These are phyloP conservation scores for Amanita inopinata DNA, from an alignment of 768 basidiomycete species.

Conservation along the genomic window DNA sequence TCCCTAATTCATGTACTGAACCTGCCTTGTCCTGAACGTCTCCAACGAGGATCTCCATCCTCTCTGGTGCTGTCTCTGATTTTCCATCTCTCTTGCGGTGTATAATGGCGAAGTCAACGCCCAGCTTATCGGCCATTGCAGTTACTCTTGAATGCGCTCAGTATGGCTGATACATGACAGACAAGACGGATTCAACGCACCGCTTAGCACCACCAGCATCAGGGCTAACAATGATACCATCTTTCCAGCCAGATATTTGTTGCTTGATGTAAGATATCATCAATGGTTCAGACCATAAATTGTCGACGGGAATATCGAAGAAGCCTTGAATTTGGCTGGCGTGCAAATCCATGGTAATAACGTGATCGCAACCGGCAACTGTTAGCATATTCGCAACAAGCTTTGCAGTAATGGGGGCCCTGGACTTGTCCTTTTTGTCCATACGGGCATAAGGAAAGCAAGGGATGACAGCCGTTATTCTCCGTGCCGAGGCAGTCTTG, in stretches of 20 bases:
- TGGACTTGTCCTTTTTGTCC: slow-evolving; percentile 96
- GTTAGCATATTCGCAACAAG: slow-evolving; percentile 97
- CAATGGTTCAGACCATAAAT: slow-evolving; percentile 91
- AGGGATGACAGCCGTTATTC: slow-evolving; percentile 96
- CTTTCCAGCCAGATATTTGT: slow-evolving; percentile 75
- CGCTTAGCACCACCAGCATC: slow-evolving; percentile 99
- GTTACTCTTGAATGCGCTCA: slow-evolving; percentile 54
- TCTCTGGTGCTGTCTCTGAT: slow-evolving; percentile 53
- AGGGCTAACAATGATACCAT: slow-evolving; percentile 89
- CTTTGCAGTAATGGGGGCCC: slow-evolving; percentile 97
- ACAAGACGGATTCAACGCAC: slow-evolving; percentile 35
- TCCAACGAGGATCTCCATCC: slow-evolving; percentile 92
- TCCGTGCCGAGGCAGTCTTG: slow-evolving; percentile 89
- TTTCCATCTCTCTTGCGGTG: slow-evolving; percentile 81
- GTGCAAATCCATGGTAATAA: slow-evolving; percentile 99
- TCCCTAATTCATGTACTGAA: neutral
- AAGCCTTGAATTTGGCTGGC: slow-evolving; percentile 98
- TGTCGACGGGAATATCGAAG: slow-evolving; percentile 98
- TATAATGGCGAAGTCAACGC: slow-evolving; percentile 91
- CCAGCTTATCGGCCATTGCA: slow-evolving; percentile 90
- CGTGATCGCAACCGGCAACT: slow-evolving; percentile 95
- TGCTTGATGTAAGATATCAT: slow-evolving; percentile 92
- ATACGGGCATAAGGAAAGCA: slow-evolving; percentile 96
- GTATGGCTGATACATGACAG: slow-evolving; percentile 2
- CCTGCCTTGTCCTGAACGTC: slow-evolving; percentile 82